These are phyloP conservation scores for Erysiphe pisi DNA, from an alignment of 2,329 filamentous ascomycete genomes.

Conservation along the genomic window DNA sequence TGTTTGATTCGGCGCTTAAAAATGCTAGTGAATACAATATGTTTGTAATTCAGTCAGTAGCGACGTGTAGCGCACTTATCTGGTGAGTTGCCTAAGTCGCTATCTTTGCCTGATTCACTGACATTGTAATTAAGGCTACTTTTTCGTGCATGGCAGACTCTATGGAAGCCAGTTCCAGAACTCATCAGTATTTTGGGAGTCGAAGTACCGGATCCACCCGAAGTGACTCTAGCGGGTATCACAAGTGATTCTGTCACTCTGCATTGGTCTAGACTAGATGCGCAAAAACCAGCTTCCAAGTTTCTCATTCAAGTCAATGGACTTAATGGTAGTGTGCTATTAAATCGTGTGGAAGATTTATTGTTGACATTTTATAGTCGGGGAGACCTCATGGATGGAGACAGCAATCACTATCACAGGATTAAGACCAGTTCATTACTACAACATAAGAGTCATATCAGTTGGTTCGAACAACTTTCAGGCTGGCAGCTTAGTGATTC, in stretches of 20 bases:
- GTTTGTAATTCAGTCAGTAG: conserved; percentile 36
- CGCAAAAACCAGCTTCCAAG: conserved; percentile 56
- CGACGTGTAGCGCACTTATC: conserved; percentile 35
- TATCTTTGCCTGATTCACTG: conserved; percentile 29
- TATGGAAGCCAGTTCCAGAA: conserved; percentile 82
- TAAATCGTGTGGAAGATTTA: conserved; percentile 26
- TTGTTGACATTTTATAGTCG: conserved; percentile 47
- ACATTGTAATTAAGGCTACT: conserved; percentile 52
- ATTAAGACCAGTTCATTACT: conserved; percentile 74
- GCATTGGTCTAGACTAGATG: conserved; percentile 71
- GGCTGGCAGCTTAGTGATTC: conserved; percentile 73
- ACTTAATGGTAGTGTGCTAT: conserved; percentile 54
- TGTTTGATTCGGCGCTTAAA: conserved; percentile 36
- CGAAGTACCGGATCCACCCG: conserved; percentile 81
- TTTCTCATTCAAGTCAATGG: conserved; percentile 92
- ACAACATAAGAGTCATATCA: conserved; percentile 86
- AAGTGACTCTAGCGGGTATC: conserved; percentile 83
- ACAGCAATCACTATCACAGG: conserved; percentile 86
- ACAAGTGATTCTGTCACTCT: conserved; percentile 76
- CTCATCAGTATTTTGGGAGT: conserved; percentile 84
- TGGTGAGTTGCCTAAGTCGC: conserved; percentile 32
- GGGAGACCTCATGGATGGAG: conserved; percentile 69
- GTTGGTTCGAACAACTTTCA: conserved; percentile 89
- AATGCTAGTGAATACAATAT: conserved; percentile 36
- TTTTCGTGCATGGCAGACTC: conserved; percentile 74